Conservation (phyloP, 73 alveolate genomes). For the Effrenium voratum region DNA sequence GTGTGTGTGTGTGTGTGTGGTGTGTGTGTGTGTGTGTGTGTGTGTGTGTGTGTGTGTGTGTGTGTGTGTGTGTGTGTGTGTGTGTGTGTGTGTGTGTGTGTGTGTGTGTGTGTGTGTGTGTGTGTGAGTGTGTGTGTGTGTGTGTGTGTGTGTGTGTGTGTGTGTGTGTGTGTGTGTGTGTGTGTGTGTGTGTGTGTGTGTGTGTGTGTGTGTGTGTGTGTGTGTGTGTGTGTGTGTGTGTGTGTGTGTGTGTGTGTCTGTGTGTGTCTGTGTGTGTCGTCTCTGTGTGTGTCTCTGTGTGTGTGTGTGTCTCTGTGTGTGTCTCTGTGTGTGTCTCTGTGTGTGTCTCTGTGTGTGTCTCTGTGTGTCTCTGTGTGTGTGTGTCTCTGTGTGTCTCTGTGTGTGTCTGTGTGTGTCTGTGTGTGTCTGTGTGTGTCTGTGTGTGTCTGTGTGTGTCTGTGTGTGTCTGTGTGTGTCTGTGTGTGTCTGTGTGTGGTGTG, state of each 20-base stretch:
- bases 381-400: constrained; percentile 25
- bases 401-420: constrained; percentile 16
- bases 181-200: constrained; percentile 20
- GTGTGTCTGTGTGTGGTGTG: not conserved
- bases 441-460: constrained; percentile 24
- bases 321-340: constrained; percentile 39
- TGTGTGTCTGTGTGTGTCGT: constrained; percentile 24
- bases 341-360: constrained; percentile 36
- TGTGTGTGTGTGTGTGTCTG: constrained; percentile 13
- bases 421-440: constrained; percentile 1
- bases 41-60: no score
- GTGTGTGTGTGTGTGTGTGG: no score
- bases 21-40: no score
- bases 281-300: constrained; percentile 25
- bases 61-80: constrained; percentile 6
- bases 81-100: constrained; percentile 13
- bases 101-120: constrained; percentile 14
- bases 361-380: constrained; percentile 33
- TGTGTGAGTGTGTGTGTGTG: not conserved
- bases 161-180: not conserved
- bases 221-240: constrained; percentile 4
- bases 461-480: constrained; percentile 15
- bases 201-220: constrained; percentile 35
- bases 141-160: constrained; percentile 1
- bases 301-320: constrained; percentile 26